A percentile compares a stretch with the other conserved stretches of the same genome.
phyloP scores from a whole-genome alignment of 2,329 filamentous ascomycete species.

The Periconia sp. region DNA sequence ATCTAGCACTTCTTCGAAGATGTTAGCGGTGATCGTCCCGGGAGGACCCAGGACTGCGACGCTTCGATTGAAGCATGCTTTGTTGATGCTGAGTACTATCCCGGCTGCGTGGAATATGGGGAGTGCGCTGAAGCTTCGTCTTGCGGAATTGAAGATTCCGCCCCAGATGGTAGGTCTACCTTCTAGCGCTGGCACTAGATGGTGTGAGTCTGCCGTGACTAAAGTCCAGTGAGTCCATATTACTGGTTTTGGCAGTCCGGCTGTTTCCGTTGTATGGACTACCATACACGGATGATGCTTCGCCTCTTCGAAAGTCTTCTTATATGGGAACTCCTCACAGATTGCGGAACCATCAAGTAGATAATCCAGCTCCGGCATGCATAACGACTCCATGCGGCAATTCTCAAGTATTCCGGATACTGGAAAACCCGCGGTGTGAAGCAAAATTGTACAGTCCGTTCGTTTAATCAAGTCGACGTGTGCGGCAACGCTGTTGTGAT shows the following conservation, averaged over 20 bases:
- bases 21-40: constrained; percentile 17
- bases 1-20: constrained; percentile 22
- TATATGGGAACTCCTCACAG: constrained; percentile 27
- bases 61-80: constrained; percentile 21
- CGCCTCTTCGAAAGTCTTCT: constrained; percentile 36
- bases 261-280: constrained; percentile 47
- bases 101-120: constrained; percentile 28
- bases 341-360: constrained; percentile 21
- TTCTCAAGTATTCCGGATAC: constrained; percentile 27
- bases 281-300: constrained; percentile 38
- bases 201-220: constrained; percentile 22
- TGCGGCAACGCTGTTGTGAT: constrained; percentile 31
- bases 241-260: constrained; percentile 46
- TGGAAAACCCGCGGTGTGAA: constrained; percentile 31
- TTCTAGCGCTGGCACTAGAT: constrained; percentile 22
- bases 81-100: constrained; percentile 18
- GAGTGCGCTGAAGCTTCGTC: constrained; percentile 22
- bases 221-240: constrained; percentile 33
- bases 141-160: constrained; percentile 9
- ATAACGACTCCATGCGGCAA: constrained; percentile 29
- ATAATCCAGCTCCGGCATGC: constrained; percentile 32
- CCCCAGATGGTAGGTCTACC: constrained; percentile 25
- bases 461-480: constrained; percentile 32
- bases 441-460: constrained; percentile 32
- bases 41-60: constrained; percentile 28